Evolutionary conservation across 75 land plant species (phyloP).

Genomic region (Cryptomeria japonica): DNA sequence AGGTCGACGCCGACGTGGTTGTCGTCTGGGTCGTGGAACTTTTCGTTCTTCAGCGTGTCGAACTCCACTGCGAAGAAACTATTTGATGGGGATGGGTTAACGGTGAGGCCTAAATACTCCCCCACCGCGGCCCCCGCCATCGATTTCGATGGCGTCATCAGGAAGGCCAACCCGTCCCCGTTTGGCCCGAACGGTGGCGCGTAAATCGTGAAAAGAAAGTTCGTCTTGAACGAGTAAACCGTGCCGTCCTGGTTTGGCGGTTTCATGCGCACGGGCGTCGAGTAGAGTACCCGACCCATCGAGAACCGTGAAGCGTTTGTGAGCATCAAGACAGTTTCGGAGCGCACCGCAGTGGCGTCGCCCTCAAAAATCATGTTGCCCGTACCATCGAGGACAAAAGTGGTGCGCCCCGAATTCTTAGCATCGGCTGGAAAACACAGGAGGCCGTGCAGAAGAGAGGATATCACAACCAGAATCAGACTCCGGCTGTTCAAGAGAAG

Average conservation of each 20-base stretch:
- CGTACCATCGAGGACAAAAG: too few relatives aligned
- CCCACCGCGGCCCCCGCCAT: slow-evolving; percentile 18
- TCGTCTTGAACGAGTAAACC: slow-evolving; percentile 25
- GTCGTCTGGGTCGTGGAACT: slow-evolving; percentile 31
- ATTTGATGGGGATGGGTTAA: slow-evolving; percentile 23
- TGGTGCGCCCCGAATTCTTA: too few relatives aligned
- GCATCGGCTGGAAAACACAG: neutral
- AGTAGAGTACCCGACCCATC: neutral
- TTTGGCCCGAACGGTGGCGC: slow-evolving; percentile 16
- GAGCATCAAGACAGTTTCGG: neutral
- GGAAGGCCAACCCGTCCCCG: slow-evolving; percentile 48
- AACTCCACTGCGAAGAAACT: slow-evolving; percentile 61
- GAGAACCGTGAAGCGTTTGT: neutral
- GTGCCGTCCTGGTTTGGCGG: neutral
- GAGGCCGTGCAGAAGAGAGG: too few relatives aligned
- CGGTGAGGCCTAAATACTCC: slow-evolving; percentile 36
- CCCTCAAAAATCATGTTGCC: too few relatives aligned
- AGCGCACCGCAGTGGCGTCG: neutral
- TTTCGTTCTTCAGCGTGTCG: slow-evolving; percentile 36
- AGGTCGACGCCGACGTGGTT: slow-evolving; percentile 61
- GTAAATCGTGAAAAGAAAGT: slow-evolving; percentile 34
- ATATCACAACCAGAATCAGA: too few relatives aligned
- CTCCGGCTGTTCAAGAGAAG: too few relatives aligned
- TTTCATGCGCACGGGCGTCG: neutral
- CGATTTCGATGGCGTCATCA: slow-evolving; percentile 16